These are phyloP conservation scores for Euptelea pleiosperma DNA, from an alignment of 164 flowering plant genomes.

Conservation along the genomic window DNA sequence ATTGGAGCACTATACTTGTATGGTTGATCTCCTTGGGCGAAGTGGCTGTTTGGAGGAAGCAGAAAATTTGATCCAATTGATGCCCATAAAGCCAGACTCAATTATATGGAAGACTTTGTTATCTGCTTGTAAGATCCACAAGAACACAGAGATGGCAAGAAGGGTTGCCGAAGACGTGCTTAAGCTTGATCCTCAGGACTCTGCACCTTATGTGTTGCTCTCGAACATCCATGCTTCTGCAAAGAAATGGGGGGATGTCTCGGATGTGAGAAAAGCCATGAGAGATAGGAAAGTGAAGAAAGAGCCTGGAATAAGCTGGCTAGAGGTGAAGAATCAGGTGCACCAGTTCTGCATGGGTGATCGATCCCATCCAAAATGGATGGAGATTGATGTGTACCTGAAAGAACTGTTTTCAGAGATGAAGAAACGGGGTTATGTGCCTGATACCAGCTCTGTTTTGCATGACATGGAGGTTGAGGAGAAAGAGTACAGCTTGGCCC, in stretches of 20 bases:
- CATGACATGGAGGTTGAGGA: slow-evolving; percentile 68
- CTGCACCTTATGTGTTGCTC: slow-evolving; percentile 64
- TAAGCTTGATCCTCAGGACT: slow-evolving; percentile 49
- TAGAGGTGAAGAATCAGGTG: slow-evolving; percentile 61
- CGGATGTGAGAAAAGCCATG: slow-evolving; percentile 57
- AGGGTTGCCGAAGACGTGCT: slow-evolving; percentile 50
- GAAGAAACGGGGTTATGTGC: slow-evolving; percentile 51
- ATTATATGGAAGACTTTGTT: slow-evolving; percentile 79
- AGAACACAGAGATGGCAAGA: slow-evolving; percentile 60
- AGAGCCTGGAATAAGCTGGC: slow-evolving; percentile 82
- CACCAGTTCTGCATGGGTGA: slow-evolving; percentile 57
- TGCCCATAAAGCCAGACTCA: slow-evolving; percentile 59
- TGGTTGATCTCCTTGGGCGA: slow-evolving; percentile 79
- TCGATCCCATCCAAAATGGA: slow-evolving; percentile 45
- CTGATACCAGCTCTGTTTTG: slow-evolving; percentile 45
- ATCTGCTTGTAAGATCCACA: slow-evolving; percentile 67
- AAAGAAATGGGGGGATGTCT: slow-evolving; percentile 58
- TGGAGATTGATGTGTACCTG: slow-evolving; percentile 46
- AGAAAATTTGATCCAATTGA: slow-evolving; percentile 50
- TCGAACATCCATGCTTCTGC: slow-evolving; percentile 61
- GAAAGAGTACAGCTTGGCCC: slow-evolving; percentile 49
- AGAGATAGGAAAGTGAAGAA: slow-evolving; percentile 57
- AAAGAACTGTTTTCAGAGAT: slow-evolving; percentile 46
- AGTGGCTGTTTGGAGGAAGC: slow-evolving; percentile 66
- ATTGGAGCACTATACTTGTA: slow-evolving; percentile 63